Conservation (phyloP, 2,329 filamentous ascomycete genomes). For the Colletotrichum aenigma region DNA sequence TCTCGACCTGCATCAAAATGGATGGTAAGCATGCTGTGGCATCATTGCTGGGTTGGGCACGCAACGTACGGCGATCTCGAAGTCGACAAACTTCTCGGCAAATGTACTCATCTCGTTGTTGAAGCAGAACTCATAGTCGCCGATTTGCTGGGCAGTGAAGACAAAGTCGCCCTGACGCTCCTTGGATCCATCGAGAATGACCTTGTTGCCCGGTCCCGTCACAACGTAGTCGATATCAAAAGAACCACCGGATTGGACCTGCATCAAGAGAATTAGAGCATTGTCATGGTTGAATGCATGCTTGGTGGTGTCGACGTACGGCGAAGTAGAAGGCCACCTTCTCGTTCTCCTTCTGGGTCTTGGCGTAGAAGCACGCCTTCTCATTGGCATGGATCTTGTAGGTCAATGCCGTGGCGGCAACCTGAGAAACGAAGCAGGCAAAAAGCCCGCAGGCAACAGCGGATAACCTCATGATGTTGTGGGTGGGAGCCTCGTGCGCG, state of each 20-base stretch:
- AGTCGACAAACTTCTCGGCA: conserved; percentile 96
- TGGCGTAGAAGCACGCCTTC: conserved; percentile 92
- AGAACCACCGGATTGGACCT: conserved; percentile 98
- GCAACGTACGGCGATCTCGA: conserved; percentile 84
- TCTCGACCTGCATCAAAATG: conserved; percentile 72
- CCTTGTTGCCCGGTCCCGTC: conserved; percentile 77
- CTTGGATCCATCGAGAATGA: conserved; percentile 86
- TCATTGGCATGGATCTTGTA: conserved; percentile 92
- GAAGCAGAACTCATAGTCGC: conserved; percentile 98
- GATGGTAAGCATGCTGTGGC: conserved; percentile 14
- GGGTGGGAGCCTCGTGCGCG: conserved; percentile 5
- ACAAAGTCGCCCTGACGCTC: conserved; percentile 97
- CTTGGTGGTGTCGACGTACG: conserved; percentile 57
- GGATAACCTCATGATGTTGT: conserved; percentile 66
- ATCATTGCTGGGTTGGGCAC: conserved; percentile 1
- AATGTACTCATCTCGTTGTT: conserved; percentile 98
- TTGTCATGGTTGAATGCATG: not conserved
- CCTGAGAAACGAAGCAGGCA: conserved; percentile 72
- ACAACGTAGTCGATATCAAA: conserved; percentile 97
- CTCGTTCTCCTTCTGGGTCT: conserved; percentile 76
- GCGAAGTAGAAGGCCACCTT: conserved; percentile 99
- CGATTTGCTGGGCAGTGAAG: conserved; percentile 86
- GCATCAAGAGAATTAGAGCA: not conserved
- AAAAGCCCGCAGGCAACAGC: conserved; percentile 70
- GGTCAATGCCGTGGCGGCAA: conserved; percentile 88